Base-by-base conservation (phyloP, 2,329 filamentous ascomycete species). In the Myriosclerotinia duriaeana region DNA sequence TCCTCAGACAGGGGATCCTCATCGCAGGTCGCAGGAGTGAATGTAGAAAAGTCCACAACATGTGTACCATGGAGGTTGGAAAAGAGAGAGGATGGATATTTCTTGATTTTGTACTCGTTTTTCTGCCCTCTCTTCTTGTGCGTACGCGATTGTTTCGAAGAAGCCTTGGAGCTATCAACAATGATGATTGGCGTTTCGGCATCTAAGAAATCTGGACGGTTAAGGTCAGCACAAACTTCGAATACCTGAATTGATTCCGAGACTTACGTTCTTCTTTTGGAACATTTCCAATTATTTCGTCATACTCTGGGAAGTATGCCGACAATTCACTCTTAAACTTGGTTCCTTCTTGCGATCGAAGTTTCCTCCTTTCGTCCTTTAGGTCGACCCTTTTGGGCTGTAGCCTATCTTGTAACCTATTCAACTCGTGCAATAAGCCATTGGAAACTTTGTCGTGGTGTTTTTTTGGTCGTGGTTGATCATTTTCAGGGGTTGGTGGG, bases 281-380 rank as follows among this genome's bases (percentile, higher is more conserved):
- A 22, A 63, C 89, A 76, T 96, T 91, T 69, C 91, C 93, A 79
- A 98, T 92, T 71, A 97, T 86, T 76, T 96, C 92, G 78, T 97
- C 93, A 78, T 97, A 98, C 75, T 96, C 93, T 63, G 91, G 88
- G 75, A 98, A 97, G 79, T 97, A 98, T 58, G 87, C 85, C 48
- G 93, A 89, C 69, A 98, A 83, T 76, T 97, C 93, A 79, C 93
- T 97, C 83, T 96, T 97, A 79, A 93, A 89, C 72, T 92, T 85
- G 62, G 89, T 89, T 14, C 89, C 90, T 74, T 96, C 92, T 74
- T 96, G 91, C 63, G 92, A 96, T 69, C 94, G 87, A 76, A 97
- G 81, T 76, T 92, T 94, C 74, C 93, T 81, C 77, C 86, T 89
- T 72, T 91, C 88, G 68, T 87, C 81, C 72, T 80, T 78, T 64